Base-by-base conservation (phyloP, 169 alveolate genomes). In the Plasmodium adleri region DNA sequence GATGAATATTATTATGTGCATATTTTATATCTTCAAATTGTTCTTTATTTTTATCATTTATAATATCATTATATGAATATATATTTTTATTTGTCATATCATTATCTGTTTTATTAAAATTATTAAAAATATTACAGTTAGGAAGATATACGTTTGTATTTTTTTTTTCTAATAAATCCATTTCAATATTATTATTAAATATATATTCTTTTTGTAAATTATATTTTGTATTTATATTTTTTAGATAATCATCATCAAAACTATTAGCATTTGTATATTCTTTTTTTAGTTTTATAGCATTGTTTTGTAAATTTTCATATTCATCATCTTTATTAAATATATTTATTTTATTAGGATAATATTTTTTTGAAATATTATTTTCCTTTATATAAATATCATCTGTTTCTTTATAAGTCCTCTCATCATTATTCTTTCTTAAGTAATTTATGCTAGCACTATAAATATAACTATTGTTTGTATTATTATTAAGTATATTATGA, bases 111-210 rank as follows among this genome's bases (percentile, higher is more conserved):
- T 17, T 60, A 17, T 60, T 15, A 60, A 60, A 20, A 60, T 60
- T 60, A 0, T 60, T 60, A 60, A 60, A 60, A 20, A 60, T 60
- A 24, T 60, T 60, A 10, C 20, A 60, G 0, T 60, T 60, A 60
- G 20, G 20, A 20, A 10, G 6, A 60, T 10, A 60, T 15, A 60
- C 3, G 20, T 52, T 52, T 52, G 62, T 52, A 24, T 60, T 60
- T 60, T 60, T 60, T 10, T 60, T 60, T 60, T 60, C 45, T 20
- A 60, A 24, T 60, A 60, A 10, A 9, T 60, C 43, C 20, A 10
- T 20, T 60, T 60, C 26, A n/a, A n/a, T n/a, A 39, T 60, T 60
- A 6, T 10, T n/a, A 20, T 60, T 15, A 52, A 13, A 52, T 56
- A 12, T 56, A n/a, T 56, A 12, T 15, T 22, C 3, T 13, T 5